A percentile compares a stretch with the other conserved stretches of the same genome.
phyloP scores from a whole-genome alignment of 1,284 basidiomycete genomes.

The Psilocybe mexicana region DNA sequence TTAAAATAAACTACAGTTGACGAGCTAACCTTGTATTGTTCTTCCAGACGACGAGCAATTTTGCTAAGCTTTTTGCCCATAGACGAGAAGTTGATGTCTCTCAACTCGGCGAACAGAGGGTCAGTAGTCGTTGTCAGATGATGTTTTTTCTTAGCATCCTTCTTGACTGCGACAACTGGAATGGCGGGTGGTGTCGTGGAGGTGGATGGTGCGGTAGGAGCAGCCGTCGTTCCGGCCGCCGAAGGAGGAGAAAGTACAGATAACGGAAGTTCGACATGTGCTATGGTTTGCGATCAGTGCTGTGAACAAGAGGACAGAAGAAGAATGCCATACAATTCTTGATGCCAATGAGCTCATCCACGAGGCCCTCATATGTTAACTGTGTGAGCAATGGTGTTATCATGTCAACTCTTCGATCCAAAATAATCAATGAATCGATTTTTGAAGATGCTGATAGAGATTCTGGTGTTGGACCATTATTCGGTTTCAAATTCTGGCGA shows the following conservation, averaged over 20 bases:
- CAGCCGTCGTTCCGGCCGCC: constrained; percentile 33
- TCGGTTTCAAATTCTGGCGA: constrained; percentile 51
- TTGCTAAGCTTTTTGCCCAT: constrained; percentile 84
- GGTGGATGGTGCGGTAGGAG: constrained; percentile 21
- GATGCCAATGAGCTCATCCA: constrained; percentile 94
- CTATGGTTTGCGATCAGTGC: constrained; percentile 39
- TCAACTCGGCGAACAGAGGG: constrained; percentile 80
- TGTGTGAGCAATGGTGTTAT: constrained; percentile 95
- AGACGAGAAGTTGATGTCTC: constrained; percentile 94
- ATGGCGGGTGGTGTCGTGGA: constrained; percentile 39
- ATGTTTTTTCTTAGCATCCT: constrained; percentile 87
- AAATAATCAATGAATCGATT: constrained; percentile 86
- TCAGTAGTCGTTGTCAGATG: constrained; percentile 78
- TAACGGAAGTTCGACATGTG: constrained; percentile 88
- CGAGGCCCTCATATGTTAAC: constrained; percentile 93
- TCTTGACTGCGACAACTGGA: constrained; percentile 53
- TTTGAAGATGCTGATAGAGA: constrained; percentile 46
- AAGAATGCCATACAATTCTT: constrained; percentile 69
- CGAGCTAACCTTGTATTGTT: constrained; percentile 79
- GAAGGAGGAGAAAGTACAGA: constrained; percentile 61
- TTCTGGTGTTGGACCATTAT: constrained; percentile 38
- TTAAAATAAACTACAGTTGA: background rate
- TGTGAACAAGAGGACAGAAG: constrained; percentile 2
- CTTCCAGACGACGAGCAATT: constrained; percentile 84
- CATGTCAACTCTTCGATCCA: constrained; percentile 95